Evolutionary conservation across 2,329 filamentous ascomycete genomes (phyloP).

Genomic region (Paraphoma sp.): DNA sequence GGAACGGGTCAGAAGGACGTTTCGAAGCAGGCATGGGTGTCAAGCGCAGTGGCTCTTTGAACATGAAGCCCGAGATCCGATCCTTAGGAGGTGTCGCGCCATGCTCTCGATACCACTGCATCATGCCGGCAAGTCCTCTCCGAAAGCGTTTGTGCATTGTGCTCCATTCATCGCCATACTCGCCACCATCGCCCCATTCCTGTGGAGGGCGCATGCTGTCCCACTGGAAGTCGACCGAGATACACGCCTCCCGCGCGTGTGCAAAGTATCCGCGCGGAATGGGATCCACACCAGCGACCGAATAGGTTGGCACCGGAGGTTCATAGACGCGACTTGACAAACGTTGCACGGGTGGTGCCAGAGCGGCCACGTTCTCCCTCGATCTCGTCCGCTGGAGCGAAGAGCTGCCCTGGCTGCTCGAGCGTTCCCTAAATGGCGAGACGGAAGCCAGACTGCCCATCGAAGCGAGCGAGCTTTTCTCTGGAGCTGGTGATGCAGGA

Average conservation of each 20-base stretch:
- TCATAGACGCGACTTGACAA: constrained; percentile 62
- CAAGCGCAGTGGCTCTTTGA: constrained; percentile 22
- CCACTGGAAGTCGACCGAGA: constrained; percentile 92
- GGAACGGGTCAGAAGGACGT: constrained; percentile 35
- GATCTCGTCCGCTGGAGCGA: constrained; percentile 33
- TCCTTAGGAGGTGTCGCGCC: constrained; percentile 44
- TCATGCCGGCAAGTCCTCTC: constrained; percentile 75
- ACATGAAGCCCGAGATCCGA: constrained; percentile 40
- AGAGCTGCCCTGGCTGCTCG: constrained; percentile 50
- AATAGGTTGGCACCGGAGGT: constrained; percentile 81
- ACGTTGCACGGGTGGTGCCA: constrained; percentile 23
- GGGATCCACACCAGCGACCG: constrained; percentile 77
- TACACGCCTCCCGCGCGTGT: constrained; percentile 86
- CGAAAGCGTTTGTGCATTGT: constrained; percentile 92
- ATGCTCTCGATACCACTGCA: constrained; percentile 79
- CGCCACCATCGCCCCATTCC: constrained; percentile 86
- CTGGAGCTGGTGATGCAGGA: constrained; percentile 21
- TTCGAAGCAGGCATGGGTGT: constrained; percentile 22
- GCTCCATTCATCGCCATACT: constrained; percentile 93
- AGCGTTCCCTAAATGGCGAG: constrained; percentile 52
- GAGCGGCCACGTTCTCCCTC: constrained; percentile 28
- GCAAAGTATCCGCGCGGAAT: constrained; percentile 89
- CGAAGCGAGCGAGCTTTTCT: constrained; percentile 28
- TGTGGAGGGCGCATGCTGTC: constrained; percentile 83
- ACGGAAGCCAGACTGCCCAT: constrained; percentile 49